phyloP scores from a whole-genome alignment of 208 protist species.

The Acanthamoeba triangularis region DNA sequence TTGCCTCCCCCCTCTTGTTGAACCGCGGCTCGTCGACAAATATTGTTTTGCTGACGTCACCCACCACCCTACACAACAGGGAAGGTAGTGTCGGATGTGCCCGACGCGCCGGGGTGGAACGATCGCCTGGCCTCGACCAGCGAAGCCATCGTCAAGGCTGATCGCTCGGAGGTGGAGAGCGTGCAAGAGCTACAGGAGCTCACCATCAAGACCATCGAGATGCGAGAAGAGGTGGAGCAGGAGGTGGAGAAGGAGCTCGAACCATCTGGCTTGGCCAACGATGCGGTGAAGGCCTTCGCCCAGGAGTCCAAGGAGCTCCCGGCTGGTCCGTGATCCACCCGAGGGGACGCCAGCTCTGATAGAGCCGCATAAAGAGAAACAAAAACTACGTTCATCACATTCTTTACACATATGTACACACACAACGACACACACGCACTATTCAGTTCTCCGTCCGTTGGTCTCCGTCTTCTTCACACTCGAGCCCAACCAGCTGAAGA shows the following conservation, averaged over 20 bases:
- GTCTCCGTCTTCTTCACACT: no score
- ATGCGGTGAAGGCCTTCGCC: background rate
- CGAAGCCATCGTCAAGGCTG: slow-evolving; percentile 55
- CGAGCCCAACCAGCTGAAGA: background rate
- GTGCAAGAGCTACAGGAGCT: background rate
- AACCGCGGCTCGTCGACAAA: no score
- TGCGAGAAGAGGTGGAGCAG: background rate
- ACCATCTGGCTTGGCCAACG: background rate
- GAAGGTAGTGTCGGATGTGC: slow-evolving; percentile 9
- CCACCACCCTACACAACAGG: no score
- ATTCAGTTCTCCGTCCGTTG: background rate
- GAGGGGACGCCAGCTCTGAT: background rate
- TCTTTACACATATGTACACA: no score
- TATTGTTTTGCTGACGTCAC: no score
- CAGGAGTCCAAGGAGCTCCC: background rate
- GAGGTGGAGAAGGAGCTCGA: background rate
- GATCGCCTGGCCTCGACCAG: background rate
- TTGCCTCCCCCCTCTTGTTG: no score
- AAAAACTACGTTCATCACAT: no score
- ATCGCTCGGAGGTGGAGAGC: background rate
- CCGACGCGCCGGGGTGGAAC: slow-evolving; percentile 18
- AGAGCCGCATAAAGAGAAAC: background rate
- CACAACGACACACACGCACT: no score
- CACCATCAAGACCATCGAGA: slow-evolving; percentile 33
- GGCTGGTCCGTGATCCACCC: background rate